Conservation (phyloP, 2,329 filamentous ascomycete species). For the Shiraia bambusicola region DNA sequence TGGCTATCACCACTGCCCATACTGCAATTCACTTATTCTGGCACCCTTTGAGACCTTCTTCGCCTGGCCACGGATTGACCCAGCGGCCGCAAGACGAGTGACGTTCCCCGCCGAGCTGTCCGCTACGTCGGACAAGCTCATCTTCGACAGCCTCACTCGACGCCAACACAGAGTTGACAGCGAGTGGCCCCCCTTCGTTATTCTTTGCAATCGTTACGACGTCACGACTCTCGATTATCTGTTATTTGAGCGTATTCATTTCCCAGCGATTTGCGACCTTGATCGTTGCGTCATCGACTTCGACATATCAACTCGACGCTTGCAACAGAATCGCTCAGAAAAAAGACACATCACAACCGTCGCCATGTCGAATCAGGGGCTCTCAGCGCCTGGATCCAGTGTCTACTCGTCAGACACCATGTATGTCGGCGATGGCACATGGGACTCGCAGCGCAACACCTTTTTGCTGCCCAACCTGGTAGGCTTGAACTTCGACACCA, state of each 20-base stretch:
- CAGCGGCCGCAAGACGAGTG: constrained; percentile 22
- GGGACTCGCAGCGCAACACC: constrained; percentile 74
- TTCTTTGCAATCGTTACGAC: constrained; percentile 32
- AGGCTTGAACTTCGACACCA: constrained; percentile 77
- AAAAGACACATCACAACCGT: not conserved
- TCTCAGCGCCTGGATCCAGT: constrained; percentile 71
- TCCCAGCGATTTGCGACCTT: constrained; percentile 10
- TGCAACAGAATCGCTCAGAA: not conserved
- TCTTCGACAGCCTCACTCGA: constrained; percentile 16
- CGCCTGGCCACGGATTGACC: too few relatives aligned
- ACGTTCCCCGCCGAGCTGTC: constrained; percentile 33
- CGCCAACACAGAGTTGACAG: constrained; percentile 25
- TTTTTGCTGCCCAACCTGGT: constrained; percentile 77
- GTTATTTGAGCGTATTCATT: constrained; percentile 10
- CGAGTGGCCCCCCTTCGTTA: constrained; percentile 13
- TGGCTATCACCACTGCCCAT: constrained; percentile 4
- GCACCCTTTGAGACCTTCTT: not conserved
- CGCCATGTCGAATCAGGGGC: constrained; percentile 40
- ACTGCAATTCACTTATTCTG: constrained; percentile 5
- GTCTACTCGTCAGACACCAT: constrained; percentile 74
- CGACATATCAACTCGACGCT: constrained; percentile 2
- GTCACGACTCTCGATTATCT: constrained; percentile 28
- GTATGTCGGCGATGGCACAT: constrained; percentile 78
- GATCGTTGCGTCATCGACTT: constrained; percentile 8
- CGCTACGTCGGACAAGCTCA: constrained; percentile 37